Evolutionary conservation across 768 basidiomycete species (phyloP).

Genomic region (Suillus spraguei): DNA sequence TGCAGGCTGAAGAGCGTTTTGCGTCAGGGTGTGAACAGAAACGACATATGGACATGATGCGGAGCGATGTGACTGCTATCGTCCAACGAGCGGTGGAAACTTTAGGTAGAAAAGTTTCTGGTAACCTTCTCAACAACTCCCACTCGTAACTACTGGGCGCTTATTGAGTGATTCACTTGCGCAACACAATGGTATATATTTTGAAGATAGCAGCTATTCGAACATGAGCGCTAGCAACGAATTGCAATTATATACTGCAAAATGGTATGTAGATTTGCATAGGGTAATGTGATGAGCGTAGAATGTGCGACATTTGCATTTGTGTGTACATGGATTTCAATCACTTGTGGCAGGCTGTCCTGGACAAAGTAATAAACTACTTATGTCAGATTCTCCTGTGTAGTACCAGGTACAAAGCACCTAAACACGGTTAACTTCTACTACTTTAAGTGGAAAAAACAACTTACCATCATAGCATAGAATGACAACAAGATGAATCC

Average conservation of each 20-base stretch:
- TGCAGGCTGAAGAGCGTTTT: slow-evolving; percentile 10
- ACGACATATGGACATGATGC: slow-evolving; percentile 39
- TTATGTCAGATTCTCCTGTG: slow-evolving; percentile 57
- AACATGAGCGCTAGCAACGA: background rate
- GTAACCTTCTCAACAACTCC: slow-evolving; percentile 31
- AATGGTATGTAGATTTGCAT: background rate
- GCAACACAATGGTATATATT: background rate
- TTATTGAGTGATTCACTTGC: background rate
- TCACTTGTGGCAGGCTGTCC: slow-evolving; percentile 20
- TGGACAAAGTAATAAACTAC: slow-evolving; percentile 42
- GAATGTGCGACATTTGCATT: slow-evolving; percentile 15
- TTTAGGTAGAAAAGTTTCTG: slow-evolving; percentile 54
- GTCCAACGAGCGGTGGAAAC: slow-evolving; percentile 56
- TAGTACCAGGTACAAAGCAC: slow-evolving; percentile 72
- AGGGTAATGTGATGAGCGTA: background rate
- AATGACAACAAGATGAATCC: slow-evolving; percentile 67
- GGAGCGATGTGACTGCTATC: slow-evolving; percentile 56
- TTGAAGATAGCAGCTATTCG: background rate
- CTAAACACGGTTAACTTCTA: slow-evolving; percentile 32
- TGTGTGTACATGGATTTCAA: slow-evolving; percentile 11
- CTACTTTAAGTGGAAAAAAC: background rate
- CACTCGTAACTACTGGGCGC: slow-evolving; percentile 4
- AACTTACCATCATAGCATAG: slow-evolving; percentile 64
- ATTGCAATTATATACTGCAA: too few species aligned
- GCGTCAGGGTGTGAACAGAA: slow-evolving; percentile 12